Base-by-base conservation (phyloP, 1,284 basidiomycete genomes). In the Microbotryum saponariae region DNA sequence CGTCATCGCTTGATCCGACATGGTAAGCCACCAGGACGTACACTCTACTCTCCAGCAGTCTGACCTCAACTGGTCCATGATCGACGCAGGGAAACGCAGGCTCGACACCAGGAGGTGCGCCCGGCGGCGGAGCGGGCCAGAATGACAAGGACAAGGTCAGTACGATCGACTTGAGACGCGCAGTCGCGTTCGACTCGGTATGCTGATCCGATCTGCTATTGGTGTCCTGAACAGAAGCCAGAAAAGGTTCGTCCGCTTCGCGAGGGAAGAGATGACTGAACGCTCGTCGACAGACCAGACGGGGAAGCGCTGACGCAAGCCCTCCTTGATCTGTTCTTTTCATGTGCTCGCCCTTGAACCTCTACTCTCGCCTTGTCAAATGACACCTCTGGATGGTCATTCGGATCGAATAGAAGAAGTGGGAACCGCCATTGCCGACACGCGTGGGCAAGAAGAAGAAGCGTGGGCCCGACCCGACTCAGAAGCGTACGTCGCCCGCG, bases 401-500 rank as follows among this genome's bases (percentile, higher is more conserved):
- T 23, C 12, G 18, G 5, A 18, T 21, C n/a, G 31, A n/a, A 44
- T 56, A 68, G 66, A 65, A 94, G 84, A 97, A 97, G 79, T 99
- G 94, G 93, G 96, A 98, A 77, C 93, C 96, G 14, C 96, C 96
- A 67, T 84, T 97, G 57, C 94, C 96, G 14, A 97, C 96, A 45
- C 88, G 92, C 61, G 90, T 97, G 44, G 96, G 96, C 60, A 96
- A 94, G 83, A 91, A 89, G 82, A 88, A 85, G 77, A 87, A 88
- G 80, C 63, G 71, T 47, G 96, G 96, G 27, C 94, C 96, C 23
- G 87, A 91, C 64, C 82, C 93, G 1, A 84, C 92, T 1, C 88
- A 88, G 53, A 96, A 96, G 75, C 85, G 68, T 69, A 33, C 46
- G 67, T 59, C 25, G 14, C 18, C 31, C 31, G 31, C 31, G 31